Evolutionary conservation across 495 filamentous ascomycete genomes (phyloP), one percentile per base, ranked within the genome.

Genomic region (Aspergillus wentii): DNA sequence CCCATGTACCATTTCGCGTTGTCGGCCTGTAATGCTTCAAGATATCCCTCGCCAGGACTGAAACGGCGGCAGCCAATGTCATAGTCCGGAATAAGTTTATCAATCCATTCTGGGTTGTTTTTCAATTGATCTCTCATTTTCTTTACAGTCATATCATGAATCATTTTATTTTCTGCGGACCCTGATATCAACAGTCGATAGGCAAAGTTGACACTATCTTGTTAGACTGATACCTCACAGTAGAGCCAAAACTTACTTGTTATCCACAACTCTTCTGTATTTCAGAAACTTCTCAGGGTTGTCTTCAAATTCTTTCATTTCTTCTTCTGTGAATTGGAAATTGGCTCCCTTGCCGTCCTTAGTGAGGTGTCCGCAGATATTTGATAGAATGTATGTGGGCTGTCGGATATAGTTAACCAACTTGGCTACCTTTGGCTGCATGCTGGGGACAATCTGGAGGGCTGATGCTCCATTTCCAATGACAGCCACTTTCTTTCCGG

Each of bases 401-500:
- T 11, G 46, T 4, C 57, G 48, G 10, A 62, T 52, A 36, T 56
- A 68, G 11, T 52, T 56, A 8, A 59, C 41, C 1, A 66, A 48
- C 3, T 52, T 41, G 5, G 64, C 60, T 0, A 50, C 49, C n/a
- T 42, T 33, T 19, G 33, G 18, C 31, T 76, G 74, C 20, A 85
- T 68, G 22, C 71, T 64, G 0, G 79, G 75, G 2, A 80, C 59
- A 8, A 83, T 63, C 46, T 85, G 79, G n/a, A 64, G 53, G 1
- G 53, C 60, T 8, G 63, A 69, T 7, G 57, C 61, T 21, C 72
- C 72, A 54, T 40, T 65, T 18, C 75, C 75, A 30, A 80, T 66
- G 4, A 78, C 47, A 4, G 68, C 71, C 19, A 80, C 64, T 0
- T 46, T 54, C 44, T 78, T 79, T 13, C 63, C 60, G 6, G 47